Conservation (phyloP, 2,329 filamentous ascomycete genomes). For the Colletotrichum abscissum region DNA sequence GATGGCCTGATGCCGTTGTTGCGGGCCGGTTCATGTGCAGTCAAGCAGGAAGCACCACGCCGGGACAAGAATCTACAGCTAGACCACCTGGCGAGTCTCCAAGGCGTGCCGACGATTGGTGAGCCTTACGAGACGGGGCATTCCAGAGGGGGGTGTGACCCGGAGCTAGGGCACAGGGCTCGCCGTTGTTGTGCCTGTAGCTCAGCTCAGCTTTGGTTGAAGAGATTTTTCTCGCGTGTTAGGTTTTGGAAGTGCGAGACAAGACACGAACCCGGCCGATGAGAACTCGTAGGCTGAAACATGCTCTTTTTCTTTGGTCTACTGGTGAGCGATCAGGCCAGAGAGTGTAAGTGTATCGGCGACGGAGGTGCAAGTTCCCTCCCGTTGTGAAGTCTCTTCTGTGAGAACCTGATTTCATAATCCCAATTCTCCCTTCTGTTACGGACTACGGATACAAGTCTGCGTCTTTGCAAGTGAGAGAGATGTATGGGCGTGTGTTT, state of each 20-base stretch:
- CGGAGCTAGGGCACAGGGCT: background rate
- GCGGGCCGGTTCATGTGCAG: slow-evolving; percentile 3
- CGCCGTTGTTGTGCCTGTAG: background rate
- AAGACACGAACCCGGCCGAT: background rate
- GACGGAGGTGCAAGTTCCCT: background rate
- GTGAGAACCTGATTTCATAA: background rate
- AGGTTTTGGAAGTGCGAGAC: background rate
- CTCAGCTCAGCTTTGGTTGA: background rate
- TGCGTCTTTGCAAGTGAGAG: background rate
- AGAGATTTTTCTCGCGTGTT: background rate
- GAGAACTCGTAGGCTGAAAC: background rate
- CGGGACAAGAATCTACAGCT: background rate
- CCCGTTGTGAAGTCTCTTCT: background rate
- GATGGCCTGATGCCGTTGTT: slow-evolving; percentile 19
- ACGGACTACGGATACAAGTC: background rate
- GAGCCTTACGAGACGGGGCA: background rate
- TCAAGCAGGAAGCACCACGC: background rate
- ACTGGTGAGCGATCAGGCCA: background rate
- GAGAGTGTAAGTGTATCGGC: background rate
- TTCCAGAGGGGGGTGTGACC: background rate
- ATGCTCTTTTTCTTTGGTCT: background rate
- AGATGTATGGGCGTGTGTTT: background rate
- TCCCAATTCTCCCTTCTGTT: background rate
- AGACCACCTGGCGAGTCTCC: background rate
- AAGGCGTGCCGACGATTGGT: background rate